phyloP scores from a whole-genome alignment of 2,329 filamentous ascomycete genomes.

The Sarocladium brachiariae region DNA sequence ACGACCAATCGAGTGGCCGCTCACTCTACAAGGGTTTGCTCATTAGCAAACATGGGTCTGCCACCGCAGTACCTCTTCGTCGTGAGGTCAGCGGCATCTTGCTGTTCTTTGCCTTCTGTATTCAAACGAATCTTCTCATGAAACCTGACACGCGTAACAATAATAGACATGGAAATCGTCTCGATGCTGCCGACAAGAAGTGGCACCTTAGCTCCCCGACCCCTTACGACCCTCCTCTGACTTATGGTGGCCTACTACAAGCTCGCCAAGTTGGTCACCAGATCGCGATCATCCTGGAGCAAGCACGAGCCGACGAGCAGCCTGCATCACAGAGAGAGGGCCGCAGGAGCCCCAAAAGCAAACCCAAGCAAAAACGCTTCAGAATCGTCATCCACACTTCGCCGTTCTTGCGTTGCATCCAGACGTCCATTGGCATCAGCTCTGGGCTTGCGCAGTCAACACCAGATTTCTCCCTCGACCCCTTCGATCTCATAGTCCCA shows the following conservation, averaged over 20 bases:
- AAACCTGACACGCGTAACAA: not conserved
- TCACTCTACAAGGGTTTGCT: not conserved
- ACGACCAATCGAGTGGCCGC: not conserved
- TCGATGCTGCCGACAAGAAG: constrained; percentile 89
- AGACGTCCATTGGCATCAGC: constrained; percentile 83
- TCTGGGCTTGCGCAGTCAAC: constrained; percentile 66
- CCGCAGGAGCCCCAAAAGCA: not conserved
- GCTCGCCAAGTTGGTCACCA: constrained; percentile 72
- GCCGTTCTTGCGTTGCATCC: constrained; percentile 88
- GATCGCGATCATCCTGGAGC: constrained; percentile 66
- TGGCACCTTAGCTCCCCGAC: constrained; percentile 92
- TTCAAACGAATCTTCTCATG: not conserved
- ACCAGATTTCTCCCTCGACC: constrained; percentile 24
- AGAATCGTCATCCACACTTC: constrained; percentile 85
- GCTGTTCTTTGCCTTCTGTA: not conserved
- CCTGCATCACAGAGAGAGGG: not conserved
- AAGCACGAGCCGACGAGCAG: constrained; percentile 33
- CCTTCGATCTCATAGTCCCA: constrained; percentile 28
- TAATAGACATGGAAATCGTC: constrained; percentile 84
- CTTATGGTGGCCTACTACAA: constrained; percentile 90
- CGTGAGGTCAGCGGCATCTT: constrained; percentile 27
- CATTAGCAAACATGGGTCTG: constrained; percentile 24
- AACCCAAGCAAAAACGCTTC: constrained; percentile 50
- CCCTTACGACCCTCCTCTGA: constrained; percentile 91
- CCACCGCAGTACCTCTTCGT: constrained; percentile 37